Evolutionary conservation across 2,329 filamentous ascomycete genomes (phyloP), one percentile per base, ranked within the genome.

Genomic region (Coniochaeta sp.): DNA sequence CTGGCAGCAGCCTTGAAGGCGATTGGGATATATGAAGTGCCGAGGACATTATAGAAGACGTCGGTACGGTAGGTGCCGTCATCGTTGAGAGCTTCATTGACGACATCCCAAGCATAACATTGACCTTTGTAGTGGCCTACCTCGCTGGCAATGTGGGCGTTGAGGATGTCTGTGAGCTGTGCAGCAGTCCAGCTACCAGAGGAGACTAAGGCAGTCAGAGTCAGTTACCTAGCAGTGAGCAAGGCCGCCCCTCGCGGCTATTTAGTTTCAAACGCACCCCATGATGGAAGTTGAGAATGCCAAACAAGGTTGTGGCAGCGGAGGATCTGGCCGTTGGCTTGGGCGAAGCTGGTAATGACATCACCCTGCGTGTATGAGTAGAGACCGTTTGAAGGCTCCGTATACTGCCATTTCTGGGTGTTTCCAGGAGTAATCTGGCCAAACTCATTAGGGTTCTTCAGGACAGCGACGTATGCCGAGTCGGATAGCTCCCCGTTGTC

Each of bases 401-500:
- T 86, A 62, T 79, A 75, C 61, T 86, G 78, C 85, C 85, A 90
- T 77, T 85, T 81, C 70, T 85, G 81, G 2, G 80, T 79, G 69
- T 89, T 89, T 56, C 81, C 83, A 0, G 86, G 84, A 0, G 86
- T 88, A 28, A 88, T 77, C 69, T 86, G 81, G 34, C 86, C 87
- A 66, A 89, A 89, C 67, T 88, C 84, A 55, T 75, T 73, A 8
- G 68, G 73, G 69, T 86, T 74, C 63, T 77, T 78, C 47, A 87
- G 74, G 62, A 87, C 82, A 22, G 73, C 70, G 19, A 79, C 72
- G 70, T 89, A 90, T 30, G 77, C 66, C 14, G 72, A 68, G 70
- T 89, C 67, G 14, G 52, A 55, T n/a, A 55, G 52, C 52, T 55
- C 52, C 55, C 57, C 82, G 52, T 73, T 75, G 38, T 83, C 69